Evolutionary conservation across 177 flowering plant genomes (phyloP), one percentile per base, ranked within the genome.

Genomic region (Tripterygium wilfordii): DNA sequence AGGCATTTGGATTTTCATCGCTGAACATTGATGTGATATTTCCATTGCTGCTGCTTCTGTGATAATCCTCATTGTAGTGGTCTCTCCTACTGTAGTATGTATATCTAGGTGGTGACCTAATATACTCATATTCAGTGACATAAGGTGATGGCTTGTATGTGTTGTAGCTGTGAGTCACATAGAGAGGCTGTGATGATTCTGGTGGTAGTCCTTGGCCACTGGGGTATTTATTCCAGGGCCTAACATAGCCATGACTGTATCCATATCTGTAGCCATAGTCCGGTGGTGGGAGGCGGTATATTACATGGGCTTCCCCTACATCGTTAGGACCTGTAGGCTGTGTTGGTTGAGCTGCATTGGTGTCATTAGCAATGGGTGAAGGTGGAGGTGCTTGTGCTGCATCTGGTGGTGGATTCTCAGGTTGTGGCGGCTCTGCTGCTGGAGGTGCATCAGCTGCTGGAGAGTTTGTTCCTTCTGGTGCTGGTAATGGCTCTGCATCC

Each of bases 1-100:
- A 91, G 8, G 96, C 95, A 66, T 91, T 85, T 36, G 98, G 98
- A 66, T 91, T 83, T 60, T 91, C 98, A 44, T 91, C 98, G 26
- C 96, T 88, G 60, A 91, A 91, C 26, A 85, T 71, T 4, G 98
- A 78, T 41, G 75, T 71, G 45, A 85, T 72, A 25, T 73, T 73
- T 20, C 69, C 78, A 60, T 63, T 70, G 51, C 63, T n/a, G n/a
- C n/a, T 66, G 67, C 38, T 74, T 33, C 67, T 44, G 41, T 54
- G 61, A 40, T 70, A 61, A 10, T 63, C 67, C 8, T 67, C 75
- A 21, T 16, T 63, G 46, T 70, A 74, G 56, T 58, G 71, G 18
- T 77, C 79, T 24, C 36, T 61, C 39, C 71, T 66, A 41, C 51
- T 53, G 61, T 75, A 58, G 30, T 42, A 49, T 19, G 58, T 32